Evolutionary conservation across 345 rosid species (phyloP).

Genomic region (Aquilaria yunnanensis): DNA sequence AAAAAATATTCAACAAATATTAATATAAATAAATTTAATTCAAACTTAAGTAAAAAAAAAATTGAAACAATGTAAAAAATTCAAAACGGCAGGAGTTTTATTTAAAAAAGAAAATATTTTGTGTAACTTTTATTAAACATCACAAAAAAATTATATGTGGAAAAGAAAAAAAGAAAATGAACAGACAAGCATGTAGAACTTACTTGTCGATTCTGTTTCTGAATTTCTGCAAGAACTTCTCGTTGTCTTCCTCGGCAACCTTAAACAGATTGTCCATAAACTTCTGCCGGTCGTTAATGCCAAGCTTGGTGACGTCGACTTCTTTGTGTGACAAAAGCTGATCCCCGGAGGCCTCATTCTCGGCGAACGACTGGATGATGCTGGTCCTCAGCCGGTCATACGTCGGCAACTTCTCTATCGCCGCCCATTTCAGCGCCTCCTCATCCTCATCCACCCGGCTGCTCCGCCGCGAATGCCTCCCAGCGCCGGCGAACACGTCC

Average conservation of each 20-base stretch:
- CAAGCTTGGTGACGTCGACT: constrained; percentile 77
- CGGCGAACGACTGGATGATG: constrained; percentile 46
- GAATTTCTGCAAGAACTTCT: constrained; percentile 62
- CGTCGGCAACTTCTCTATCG: constrained; percentile 85
- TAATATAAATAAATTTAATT: too few species aligned
- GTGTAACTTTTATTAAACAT: too few species aligned
- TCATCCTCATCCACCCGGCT: constrained; percentile 60
- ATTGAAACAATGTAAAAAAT: too few species aligned
- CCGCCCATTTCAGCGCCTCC: constrained; percentile 96
- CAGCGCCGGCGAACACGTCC: constrained; percentile 44
- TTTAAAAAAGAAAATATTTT: too few species aligned
- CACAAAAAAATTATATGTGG: too few species aligned
- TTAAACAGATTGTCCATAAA: constrained; percentile 70
- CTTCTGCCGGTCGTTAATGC: constrained; percentile 48
- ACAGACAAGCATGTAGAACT: neutral
- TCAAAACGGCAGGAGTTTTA: too few species aligned
- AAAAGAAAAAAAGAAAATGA: neutral
- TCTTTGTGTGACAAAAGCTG: constrained; percentile 26
- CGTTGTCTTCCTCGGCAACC: constrained; percentile 89
- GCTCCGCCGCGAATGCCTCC: constrained; percentile 40
- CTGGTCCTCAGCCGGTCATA: constrained; percentile 73
- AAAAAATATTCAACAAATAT: too few species aligned
- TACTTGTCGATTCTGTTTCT: constrained; percentile 75
- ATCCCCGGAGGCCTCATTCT: constrained; percentile 32
- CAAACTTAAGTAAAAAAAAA: too few species aligned